Evolutionary conservation across 2,329 filamentous ascomycete genomes (phyloP), one percentile per base, ranked within the genome.

Genomic region (Lojkania enalia): DNA sequence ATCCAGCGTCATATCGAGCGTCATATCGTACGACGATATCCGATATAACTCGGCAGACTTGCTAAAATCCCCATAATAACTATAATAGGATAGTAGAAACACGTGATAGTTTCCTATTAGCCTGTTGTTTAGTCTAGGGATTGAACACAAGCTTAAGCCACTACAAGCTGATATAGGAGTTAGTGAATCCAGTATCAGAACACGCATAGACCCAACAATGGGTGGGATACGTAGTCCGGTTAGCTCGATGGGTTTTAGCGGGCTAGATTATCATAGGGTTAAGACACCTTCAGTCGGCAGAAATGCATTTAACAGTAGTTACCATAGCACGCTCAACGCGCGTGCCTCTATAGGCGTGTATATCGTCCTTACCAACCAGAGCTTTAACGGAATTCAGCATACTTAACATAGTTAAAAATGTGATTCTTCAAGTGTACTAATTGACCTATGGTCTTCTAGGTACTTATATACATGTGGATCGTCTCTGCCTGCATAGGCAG

Each of bases 81-180:
- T n/a, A n/a, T n/a, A n/a, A n/a, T n/a, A n/a, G n/a, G n/a, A n/a
- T n/a, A n/a, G n/a, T n/a, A n/a, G n/a, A n/a, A n/a, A n/a, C n/a
- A n/a, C n/a, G n/a, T n/a, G n/a, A n/a, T 27, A 27, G 30, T 33
- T 16, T 33, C 16, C 50, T 14, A 23, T 61, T 49, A 32, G 59
- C 63, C 32, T 39, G 49, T 36, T 40, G 48, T 29, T 53, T 60
- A 5, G 63, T 70, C 46, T 61, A 30, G n/a, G 61, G 62, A 51
- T 70, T 42, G 50, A 70, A 70, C 3, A 70, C 49, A 45, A 42
- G 49, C 43, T 51, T 58, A 14, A 69, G 49, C 67, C 52, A 71
- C 45, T 69, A 39, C 2, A 67, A 56, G 49, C 54, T 69, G 20
- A 67, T 64, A 19, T 57, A 49, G n/a, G 54, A 63, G 46, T 68